Conservation (phyloP, 2,329 filamentous ascomycete genomes). For the Arachnomyces sp. region DNA sequence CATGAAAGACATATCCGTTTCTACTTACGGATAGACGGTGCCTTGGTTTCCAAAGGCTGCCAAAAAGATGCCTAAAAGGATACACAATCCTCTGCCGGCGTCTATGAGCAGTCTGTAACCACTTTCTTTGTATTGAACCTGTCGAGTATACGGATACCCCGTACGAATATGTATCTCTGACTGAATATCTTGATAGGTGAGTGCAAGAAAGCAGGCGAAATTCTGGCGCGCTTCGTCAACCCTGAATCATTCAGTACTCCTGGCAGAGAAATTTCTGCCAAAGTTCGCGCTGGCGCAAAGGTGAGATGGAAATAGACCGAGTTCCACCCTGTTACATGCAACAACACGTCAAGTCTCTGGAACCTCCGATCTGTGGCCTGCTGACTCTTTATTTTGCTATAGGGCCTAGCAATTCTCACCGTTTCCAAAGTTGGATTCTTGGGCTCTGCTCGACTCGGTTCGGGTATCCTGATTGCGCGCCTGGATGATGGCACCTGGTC, state of each 20-base stretch:
- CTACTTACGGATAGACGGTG: no score
- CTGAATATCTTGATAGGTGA: constrained; percentile 48
- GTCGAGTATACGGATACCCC: constrained; percentile 8
- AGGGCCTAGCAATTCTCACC: constrained; percentile 20
- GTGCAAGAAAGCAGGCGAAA: constrained; percentile 79
- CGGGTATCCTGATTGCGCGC: constrained; percentile 18
- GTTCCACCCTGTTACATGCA: not conserved
- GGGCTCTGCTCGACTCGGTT: constrained; percentile 18
- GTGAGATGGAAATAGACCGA: constrained; percentile 29
- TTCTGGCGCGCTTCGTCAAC: constrained; percentile 76
- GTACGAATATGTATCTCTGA: not conserved
- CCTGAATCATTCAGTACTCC: constrained; percentile 76
- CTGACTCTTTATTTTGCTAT: constrained; percentile 1
- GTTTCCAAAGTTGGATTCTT: constrained; percentile 19
- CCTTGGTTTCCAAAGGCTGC: no score
- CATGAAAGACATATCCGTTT: no score
- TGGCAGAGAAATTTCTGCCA: constrained; percentile 80
- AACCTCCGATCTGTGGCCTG: not conserved
- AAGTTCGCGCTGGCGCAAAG: constrained; percentile 75
- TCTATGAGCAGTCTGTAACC: constrained; percentile 11
- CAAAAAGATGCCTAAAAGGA: constrained; percentile 13
- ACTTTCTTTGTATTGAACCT: constrained; percentile 17
- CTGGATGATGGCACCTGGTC: constrained; percentile 21
- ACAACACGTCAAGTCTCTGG: no score
- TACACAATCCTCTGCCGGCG: constrained; percentile 18